Conservation (phyloP, 352 stramenopile species). For the Phytophthora multivora region DNA sequence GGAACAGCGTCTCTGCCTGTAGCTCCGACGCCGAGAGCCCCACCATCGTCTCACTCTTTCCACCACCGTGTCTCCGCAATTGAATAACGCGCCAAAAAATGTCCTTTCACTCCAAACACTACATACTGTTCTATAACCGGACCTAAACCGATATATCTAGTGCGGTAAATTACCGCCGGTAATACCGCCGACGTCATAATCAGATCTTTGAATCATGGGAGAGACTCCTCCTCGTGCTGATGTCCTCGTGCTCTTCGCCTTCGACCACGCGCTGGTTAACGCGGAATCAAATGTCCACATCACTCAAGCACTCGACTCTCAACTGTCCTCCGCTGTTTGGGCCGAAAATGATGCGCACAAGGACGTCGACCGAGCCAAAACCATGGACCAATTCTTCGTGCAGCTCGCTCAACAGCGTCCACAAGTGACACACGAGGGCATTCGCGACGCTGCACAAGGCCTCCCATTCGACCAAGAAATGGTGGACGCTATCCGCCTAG, state of each 20-base stretch:
- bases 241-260: conserved; percentile 59
- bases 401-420: conserved; percentile 34
- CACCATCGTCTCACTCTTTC: conserved; percentile 23
- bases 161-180: too few species aligned
- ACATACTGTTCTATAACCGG: background rate
- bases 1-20: conserved; percentile 57
- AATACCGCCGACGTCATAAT: background rate
- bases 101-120: background rate
- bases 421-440: conserved; percentile 21
- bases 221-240: background rate
- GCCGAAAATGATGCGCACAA: conserved; percentile 5
- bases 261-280: conserved; percentile 53
- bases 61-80: background rate
- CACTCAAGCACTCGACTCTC: conserved; percentile 33
- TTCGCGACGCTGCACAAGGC: conserved; percentile 28
- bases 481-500: conserved; percentile 52
- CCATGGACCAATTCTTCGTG: conserved; percentile 40
- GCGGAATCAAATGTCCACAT: conserved; percentile 51
- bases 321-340: conserved; percentile 28
- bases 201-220: conserved; percentile 3
- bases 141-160: too few species aligned
- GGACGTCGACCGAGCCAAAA: conserved; percentile 23
- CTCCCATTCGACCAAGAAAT: conserved; percentile 44
- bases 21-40: conserved; percentile 65
- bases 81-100: conserved; percentile 10